phyloP scores from a whole-genome alignment of 2,329 filamentous ascomycete genomes.

The Pezicula carpinea region DNA sequence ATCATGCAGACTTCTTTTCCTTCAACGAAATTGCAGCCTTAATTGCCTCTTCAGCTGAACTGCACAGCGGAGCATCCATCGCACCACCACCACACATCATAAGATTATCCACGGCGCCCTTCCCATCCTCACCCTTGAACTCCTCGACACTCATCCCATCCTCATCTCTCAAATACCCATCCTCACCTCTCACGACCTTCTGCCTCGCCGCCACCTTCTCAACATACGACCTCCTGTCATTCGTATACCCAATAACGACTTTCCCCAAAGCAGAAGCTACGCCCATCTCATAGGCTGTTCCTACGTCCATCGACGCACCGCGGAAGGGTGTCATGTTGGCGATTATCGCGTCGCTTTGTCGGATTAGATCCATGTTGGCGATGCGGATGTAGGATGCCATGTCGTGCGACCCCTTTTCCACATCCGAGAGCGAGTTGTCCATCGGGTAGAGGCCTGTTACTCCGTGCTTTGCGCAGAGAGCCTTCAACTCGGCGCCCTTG shows the following conservation, averaged over 20 bases:
- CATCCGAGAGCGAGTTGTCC: slow-evolving; percentile 13
- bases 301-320: slow-evolving; percentile 20
- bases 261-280: slow-evolving; percentile 19
- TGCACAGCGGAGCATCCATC: slow-evolving; percentile 16
- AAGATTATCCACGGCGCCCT: slow-evolving; percentile 29
- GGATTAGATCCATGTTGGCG: slow-evolving; percentile 20
- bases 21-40: background rate
- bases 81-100: slow-evolving; percentile 16
- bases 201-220: slow-evolving; percentile 11
- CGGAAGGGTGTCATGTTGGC: slow-evolving; percentile 23
- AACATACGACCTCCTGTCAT: slow-evolving; percentile 12
- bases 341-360: slow-evolving; percentile 15
- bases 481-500: slow-evolving; percentile 15
- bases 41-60: slow-evolving; percentile 17
- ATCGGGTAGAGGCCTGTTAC: slow-evolving; percentile 19
- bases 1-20: too few relatives aligned
- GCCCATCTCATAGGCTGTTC: slow-evolving; percentile 24
- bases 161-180: slow-evolving; percentile 19
- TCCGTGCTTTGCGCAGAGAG: slow-evolving; percentile 12
- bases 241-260: slow-evolving; percentile 17
- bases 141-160: slow-evolving; percentile 33
- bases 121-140: slow-evolving; percentile 39
- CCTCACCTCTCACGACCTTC: slow-evolving; percentile 10
- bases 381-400: slow-evolving; percentile 15
- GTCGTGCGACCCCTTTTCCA: slow-evolving; percentile 8